Percentiles rank a stretch among this genome's conserved stretches.
Evolutionary conservation across 805 yeast genomes (phyloP).

Genomic region (Pichia insulana): DNA sequence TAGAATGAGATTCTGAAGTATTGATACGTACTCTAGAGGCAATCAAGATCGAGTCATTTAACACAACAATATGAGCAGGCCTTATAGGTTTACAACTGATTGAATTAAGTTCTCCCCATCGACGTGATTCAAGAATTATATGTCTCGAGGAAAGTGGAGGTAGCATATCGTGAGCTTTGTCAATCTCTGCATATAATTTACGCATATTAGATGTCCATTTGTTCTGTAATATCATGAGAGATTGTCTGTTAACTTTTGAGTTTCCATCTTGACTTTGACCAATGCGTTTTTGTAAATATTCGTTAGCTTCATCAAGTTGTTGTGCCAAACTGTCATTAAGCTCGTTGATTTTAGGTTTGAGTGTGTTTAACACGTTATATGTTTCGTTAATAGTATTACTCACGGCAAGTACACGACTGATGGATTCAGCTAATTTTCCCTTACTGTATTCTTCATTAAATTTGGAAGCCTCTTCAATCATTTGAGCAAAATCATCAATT

Average conservation of each 20-base stretch:
- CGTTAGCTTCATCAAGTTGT: conserved; percentile 25
- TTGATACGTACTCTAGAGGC: conserved; percentile 48
- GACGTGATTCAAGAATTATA: conserved; percentile 64
- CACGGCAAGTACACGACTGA: conserved; percentile 49
- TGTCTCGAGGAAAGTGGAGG: conserved; percentile 76
- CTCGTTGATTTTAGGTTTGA: conserved; percentile 53
- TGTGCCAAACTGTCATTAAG: conserved; percentile 49
- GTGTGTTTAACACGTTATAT: conserved; percentile 49
- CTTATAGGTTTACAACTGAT: conserved; percentile 77
- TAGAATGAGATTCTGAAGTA: conserved; percentile 19
- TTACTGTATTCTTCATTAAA: conserved; percentile 51
- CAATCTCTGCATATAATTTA: conserved; percentile 69
- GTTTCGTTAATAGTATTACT: conserved; percentile 56
- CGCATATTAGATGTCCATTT: conserved; percentile 74
- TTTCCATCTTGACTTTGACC: neutral
- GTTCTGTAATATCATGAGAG: conserved; percentile 64
- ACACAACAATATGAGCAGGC: conserved; percentile 64
- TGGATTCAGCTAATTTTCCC: conserved; percentile 51
- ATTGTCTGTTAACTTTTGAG: conserved; percentile 50
- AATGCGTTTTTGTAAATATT: conserved; percentile 2
- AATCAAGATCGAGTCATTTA: conserved; percentile 69
- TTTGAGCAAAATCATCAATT: conserved; percentile 53
- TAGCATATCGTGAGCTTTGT: conserved; percentile 78
- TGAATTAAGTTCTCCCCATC: conserved; percentile 81
- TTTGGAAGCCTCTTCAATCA: conserved; percentile 4